These are phyloP conservation scores for Polytrichum formosum DNA, from an alignment of 225 moss, liverwort and hornwort species.

Conservation along the genomic window DNA sequence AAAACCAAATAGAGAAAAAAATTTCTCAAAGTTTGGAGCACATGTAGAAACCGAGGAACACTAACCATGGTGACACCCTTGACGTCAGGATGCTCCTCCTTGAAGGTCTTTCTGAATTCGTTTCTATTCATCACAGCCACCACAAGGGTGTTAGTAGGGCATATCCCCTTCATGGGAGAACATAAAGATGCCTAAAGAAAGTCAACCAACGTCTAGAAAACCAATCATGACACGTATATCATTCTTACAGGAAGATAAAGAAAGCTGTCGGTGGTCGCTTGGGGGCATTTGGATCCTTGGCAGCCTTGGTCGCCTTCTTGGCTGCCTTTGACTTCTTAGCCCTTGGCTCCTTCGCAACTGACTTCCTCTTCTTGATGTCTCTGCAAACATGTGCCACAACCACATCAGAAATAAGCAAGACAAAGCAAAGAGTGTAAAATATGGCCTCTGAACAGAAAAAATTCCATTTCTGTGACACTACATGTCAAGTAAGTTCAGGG, in stretches of 20 bases:
- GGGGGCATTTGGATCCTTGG: conserved; percentile 93
- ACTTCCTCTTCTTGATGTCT: conserved; percentile 97
- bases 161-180: background rate
- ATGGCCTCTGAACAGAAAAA: too few relatives aligned
- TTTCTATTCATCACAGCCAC: conserved; percentile 37
- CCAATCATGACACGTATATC: too few relatives aligned
- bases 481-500: too few relatives aligned
- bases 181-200: too few relatives aligned
- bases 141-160: background rate
- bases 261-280: conserved; percentile 97
- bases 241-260: conserved; percentile 82
- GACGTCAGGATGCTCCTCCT: conserved; percentile 91
- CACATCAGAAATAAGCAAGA: too few relatives aligned
- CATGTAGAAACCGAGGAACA: too few relatives aligned
- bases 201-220: too few relatives aligned
- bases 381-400: conserved; percentile 26
- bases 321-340: conserved; percentile 81
- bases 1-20: too few relatives aligned
- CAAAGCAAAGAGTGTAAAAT: too few relatives aligned
- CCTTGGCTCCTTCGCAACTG: conserved; percentile 71
- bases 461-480: too few relatives aligned
- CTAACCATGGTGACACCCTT: conserved; percentile 88
- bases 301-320: conserved; percentile 66
- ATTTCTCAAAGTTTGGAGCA: too few relatives aligned
- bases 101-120: conserved; percentile 86